Evolutionary conservation across 108 stramenopile species (phyloP).

Genomic region (Aurantiochytrium sp.): DNA sequence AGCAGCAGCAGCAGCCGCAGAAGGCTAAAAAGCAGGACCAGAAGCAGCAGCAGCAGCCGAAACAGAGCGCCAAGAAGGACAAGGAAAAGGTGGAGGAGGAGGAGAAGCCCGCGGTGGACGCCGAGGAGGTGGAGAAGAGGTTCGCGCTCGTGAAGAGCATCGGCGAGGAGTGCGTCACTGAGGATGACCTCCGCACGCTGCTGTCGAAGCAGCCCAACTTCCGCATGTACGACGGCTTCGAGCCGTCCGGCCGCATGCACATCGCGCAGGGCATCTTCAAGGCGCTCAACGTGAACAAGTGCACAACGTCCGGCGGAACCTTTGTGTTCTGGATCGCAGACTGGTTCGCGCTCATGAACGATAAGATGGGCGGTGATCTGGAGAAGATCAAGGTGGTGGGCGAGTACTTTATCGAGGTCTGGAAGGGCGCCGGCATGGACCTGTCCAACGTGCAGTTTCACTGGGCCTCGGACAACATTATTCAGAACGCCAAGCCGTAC

Average conservation of each 20-base stretch:
- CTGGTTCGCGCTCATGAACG: constrained; percentile 99
- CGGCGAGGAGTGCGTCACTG: constrained; percentile 59
- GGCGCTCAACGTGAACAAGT: constrained; percentile 77
- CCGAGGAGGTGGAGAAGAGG: constrained; percentile 4
- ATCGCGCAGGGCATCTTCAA: constrained; percentile 87
- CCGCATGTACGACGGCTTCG: constrained; percentile 92
- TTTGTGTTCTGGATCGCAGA: constrained; percentile 99
- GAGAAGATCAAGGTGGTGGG: constrained; percentile 87
- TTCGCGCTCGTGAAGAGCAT: constrained; percentile 50
- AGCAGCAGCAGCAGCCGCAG: no score
- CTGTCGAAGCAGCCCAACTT: constrained; percentile 49
- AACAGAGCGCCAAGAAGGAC: background rate
- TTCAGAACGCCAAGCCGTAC: constrained; percentile 71
- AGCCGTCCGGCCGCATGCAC: constrained; percentile 98
- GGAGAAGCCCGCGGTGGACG: background rate
- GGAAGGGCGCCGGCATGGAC: constrained; percentile 99
- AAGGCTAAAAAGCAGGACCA: no score
- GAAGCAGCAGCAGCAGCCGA: no score
- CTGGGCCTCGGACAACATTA: constrained; percentile 98
- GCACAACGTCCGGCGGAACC: constrained; percentile 68
- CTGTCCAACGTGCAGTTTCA: constrained; percentile 90
- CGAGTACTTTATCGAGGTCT: constrained; percentile 95
- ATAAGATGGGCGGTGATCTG: constrained; percentile 97
- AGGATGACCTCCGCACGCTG: constrained; percentile 51
- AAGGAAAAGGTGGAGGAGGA: background rate